These are phyloP conservation scores for Colletotrichum higginsianum DNA, from an alignment of 2,329 filamentous ascomycete genomes.

Conservation along the genomic window DNA sequence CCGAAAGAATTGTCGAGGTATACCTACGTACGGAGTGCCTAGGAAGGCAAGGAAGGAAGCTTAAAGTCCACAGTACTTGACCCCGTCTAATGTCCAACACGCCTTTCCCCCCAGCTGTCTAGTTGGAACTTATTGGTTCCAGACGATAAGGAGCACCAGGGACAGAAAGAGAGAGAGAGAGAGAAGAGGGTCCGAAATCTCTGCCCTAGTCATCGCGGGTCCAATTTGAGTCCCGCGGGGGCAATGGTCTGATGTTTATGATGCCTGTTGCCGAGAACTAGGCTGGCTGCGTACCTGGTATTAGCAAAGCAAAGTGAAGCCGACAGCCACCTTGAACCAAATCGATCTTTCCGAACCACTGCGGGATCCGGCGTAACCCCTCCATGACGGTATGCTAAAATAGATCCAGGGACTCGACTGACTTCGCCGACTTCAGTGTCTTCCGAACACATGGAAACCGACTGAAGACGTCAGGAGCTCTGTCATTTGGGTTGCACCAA, in stretches of 20 bases:
- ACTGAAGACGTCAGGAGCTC: background rate
- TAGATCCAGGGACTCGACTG: background rate
- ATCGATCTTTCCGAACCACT: background rate
- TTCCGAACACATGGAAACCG: background rate
- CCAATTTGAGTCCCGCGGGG: slow-evolving; percentile 12
- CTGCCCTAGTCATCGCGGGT: slow-evolving; percentile 6
- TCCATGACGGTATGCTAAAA: background rate
- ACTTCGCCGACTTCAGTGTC: background rate
- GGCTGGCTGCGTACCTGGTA: slow-evolving; percentile 10
- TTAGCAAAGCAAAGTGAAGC: slow-evolving; percentile 7
- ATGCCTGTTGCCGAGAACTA: slow-evolving; percentile 23
- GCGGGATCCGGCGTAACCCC: background rate
- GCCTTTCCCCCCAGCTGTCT: background rate
- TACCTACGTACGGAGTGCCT: too few relatives aligned
- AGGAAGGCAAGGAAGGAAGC: too few relatives aligned
- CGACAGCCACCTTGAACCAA: background rate
- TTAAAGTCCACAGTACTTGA: background rate
- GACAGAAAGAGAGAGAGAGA: too few relatives aligned
- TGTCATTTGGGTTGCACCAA: background rate
- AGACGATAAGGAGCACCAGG: background rate
- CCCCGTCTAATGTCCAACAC: background rate
- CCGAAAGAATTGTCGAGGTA: background rate
- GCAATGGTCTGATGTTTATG: slow-evolving; percentile 1
- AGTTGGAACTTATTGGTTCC: background rate
- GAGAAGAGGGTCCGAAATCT: slow-evolving; percentile 16